Base-by-base conservation (phyloP, 2,329 filamentous ascomycete genomes). In the Mycosphaerella arachidis region DNA sequence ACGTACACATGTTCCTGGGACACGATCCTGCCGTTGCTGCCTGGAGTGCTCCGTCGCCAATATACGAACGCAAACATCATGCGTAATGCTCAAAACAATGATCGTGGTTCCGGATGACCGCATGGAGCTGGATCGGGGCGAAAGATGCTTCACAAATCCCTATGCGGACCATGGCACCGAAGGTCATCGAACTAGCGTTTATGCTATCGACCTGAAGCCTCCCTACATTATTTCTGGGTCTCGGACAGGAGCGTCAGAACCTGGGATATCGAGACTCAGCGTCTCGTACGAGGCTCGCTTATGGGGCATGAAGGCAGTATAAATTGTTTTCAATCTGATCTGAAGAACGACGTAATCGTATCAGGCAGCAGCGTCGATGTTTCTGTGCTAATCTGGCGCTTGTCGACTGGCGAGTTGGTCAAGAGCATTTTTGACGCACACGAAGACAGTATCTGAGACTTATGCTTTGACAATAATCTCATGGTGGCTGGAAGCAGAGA, bases 371-470 rank as follows among this genome's bases (percentile, higher is more conserved):
- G 3, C 24, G 24, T 48, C 5, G 66, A 68, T 50, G 62, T 59
- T 5, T 60, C 59, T 40, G 58, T 67, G 24, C 60, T 65, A 18
- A 57, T 68, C 46, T 69, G 67, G 67, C 55, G 53, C 1, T 66
- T 69, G 45, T 63, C 58, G 7, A 63, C 52, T 8, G 59, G 62
- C 10, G 48, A 59, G 43, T 16, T 31, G 12, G 10, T 60, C 27
- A 55, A 55, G 45, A 35, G 20, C 3, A 35, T 64, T 8, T 9
- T n/a, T 2, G 12, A n/a, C 2, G 60, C 62, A 7, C 62, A 62
- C 46, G 4, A 51, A 4, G 57, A 55, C 18, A 57, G 18, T 43
- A 46, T 64, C 33, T 37, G 62, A 10, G 51, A 31, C 29, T 40
- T 64, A 7, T n/a, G 37, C 16, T 64, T 60, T 33, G 55, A 62